Conservation (phyloP, 2,329 filamentous ascomycete species). For the Aspergillus ustus region DNA sequence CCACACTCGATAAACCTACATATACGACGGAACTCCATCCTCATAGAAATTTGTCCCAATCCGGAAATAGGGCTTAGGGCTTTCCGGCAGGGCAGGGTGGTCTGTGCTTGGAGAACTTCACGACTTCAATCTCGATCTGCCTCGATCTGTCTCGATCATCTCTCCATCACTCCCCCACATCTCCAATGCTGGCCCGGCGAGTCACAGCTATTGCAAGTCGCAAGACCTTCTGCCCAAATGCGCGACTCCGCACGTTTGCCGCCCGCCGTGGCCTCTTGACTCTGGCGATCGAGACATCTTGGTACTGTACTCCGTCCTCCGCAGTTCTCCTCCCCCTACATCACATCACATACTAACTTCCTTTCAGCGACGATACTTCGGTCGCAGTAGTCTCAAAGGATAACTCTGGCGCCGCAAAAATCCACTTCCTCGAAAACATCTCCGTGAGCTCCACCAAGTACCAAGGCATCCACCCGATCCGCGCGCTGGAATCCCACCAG, state of each 20-base stretch:
- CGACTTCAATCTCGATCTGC: neutral
- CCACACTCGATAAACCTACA: no score
- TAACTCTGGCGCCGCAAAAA: slow-evolving; percentile 49
- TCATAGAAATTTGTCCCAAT: neutral
- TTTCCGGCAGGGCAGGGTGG: slow-evolving; percentile 32
- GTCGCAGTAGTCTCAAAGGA: slow-evolving; percentile 74
- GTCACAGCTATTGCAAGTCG: slow-evolving; percentile 25
- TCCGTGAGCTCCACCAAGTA: slow-evolving; percentile 78
- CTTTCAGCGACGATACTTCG: slow-evolving; percentile 76
- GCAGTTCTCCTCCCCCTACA: neutral
- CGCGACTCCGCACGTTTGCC: slow-evolving; percentile 8
- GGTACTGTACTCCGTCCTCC: slow-evolving; percentile 38
- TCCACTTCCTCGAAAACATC: slow-evolving; percentile 80
- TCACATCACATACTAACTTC: neutral
- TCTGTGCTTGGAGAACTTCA: slow-evolving; percentile 31
- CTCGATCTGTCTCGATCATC: no score
- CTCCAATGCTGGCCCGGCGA: slow-evolving; percentile 33
- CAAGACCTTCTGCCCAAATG: slow-evolving; percentile 20
- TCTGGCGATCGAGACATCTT: slow-evolving; percentile 54
- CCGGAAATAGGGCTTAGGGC: slow-evolving; percentile 25
- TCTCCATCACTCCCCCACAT: neutral
- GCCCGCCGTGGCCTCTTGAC: slow-evolving; percentile 43
- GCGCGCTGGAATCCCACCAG: slow-evolving; percentile 77
- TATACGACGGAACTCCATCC: no score
- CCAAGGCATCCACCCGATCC: slow-evolving; percentile 78